Evolutionary conservation across 1,284 basidiomycete species (phyloP).

Genomic region (Mycena sp.): DNA sequence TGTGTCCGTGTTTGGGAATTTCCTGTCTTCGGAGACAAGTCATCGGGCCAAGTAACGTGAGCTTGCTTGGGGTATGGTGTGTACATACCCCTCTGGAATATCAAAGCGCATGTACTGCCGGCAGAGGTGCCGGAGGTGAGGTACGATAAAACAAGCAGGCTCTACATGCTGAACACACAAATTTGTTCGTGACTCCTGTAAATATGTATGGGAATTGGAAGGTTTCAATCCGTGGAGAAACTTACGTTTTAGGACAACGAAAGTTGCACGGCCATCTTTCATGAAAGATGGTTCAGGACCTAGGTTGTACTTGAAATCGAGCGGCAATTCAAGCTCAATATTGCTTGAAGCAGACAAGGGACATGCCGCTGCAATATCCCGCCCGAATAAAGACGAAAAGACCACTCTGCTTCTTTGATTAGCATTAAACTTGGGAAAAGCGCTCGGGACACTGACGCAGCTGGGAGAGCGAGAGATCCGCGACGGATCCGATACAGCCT

Average conservation of each 20-base stretch:
- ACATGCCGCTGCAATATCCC: constrained; percentile 68
- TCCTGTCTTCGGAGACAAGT: constrained; percentile 1
- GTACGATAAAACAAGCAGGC: neutral
- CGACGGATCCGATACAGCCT: constrained; percentile 84
- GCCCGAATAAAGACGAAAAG: too few species aligned
- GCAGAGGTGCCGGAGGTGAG: neutral
- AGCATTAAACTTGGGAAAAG: too few species aligned
- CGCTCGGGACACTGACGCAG: constrained; percentile 69
- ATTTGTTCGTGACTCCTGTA: neutral
- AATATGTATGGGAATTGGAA: neutral
- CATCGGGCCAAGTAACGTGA: neutral
- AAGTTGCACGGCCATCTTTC: too few species aligned
- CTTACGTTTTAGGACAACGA: constrained; percentile 30
- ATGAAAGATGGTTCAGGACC: too few species aligned
- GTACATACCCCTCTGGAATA: neutral
- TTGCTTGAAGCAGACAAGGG: constrained; percentile 64
- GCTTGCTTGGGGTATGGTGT: neutral
- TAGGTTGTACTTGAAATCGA: constrained; percentile 4
- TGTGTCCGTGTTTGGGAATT: neutral
- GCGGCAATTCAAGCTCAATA: constrained; percentile 59
- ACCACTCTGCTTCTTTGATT: too few species aligned
- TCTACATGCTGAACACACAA: neutral
- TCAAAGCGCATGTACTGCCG: neutral
- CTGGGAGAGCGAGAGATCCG: constrained; percentile 51
- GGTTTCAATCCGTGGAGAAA: neutral